A percentile compares a stretch with the other conserved stretches of the same genome.
These are phyloP conservation scores for Arctostaphylos glauca DNA, from an alignment of 148 eudicot genomes.

Conservation along the genomic window DNA sequence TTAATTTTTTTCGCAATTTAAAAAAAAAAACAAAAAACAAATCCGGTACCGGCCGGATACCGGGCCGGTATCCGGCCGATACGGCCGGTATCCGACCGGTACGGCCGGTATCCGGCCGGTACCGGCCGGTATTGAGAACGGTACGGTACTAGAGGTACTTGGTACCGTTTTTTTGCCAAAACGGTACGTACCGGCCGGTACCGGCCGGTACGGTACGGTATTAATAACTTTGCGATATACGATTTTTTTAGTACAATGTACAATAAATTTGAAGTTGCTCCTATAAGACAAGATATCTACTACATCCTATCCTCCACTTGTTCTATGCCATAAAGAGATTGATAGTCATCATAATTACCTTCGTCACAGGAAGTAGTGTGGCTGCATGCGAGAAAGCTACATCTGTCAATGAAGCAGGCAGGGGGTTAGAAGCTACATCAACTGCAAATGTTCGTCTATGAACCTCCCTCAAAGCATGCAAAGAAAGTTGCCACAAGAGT, in stretches of 20 bases:
- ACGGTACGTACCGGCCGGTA: too few species aligned
- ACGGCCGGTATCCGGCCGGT: too few species aligned
- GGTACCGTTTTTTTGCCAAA: too few species aligned
- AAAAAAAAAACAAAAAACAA: too few species aligned
- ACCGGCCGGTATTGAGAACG: too few species aligned
- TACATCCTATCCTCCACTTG: neutral
- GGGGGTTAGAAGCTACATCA: conserved; percentile 87
- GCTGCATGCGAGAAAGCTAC: conserved; percentile 99
- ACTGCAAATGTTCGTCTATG: conserved; percentile 88
- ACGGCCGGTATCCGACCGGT: too few species aligned
- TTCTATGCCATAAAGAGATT: neutral
- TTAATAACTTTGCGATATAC: too few species aligned
- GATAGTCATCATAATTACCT: conserved; percentile 41
- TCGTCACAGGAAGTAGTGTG: conserved; percentile 93
- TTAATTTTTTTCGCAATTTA: too few species aligned
- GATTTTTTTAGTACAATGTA: neutral
- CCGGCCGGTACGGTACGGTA: too few species aligned
- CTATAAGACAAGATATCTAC: neutral
- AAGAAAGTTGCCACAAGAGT: conserved; percentile 95
- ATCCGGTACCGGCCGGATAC: too few species aligned
- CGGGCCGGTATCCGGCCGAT: too few species aligned
- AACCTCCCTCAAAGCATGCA: conserved; percentile 97
- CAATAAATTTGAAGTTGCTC: neutral
- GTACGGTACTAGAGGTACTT: too few species aligned
- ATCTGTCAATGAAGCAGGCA: conserved; percentile 93